A percentile compares a stretch with the other conserved stretches of the same genome.
Evolutionary conservation across 164 flowering plant genomes (phyloP).

Genomic region (Umbilicus rupestris): DNA sequence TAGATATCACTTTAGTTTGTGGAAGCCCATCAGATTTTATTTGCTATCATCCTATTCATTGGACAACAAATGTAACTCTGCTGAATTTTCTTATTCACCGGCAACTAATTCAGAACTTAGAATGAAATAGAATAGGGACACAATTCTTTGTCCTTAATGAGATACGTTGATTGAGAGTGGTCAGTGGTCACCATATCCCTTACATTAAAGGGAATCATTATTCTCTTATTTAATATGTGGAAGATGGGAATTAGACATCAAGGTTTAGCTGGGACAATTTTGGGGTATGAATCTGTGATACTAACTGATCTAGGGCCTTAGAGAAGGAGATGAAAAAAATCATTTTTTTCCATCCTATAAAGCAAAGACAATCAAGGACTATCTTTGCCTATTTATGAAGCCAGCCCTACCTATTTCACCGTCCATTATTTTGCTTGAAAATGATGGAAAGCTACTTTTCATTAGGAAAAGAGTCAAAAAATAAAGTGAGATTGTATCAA

Average conservation of each 20-base stretch:
- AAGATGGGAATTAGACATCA: conserved; percentile 1
- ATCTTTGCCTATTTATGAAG: conserved; percentile 32
- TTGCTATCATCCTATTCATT: not conserved
- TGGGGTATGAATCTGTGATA: conserved; percentile 1
- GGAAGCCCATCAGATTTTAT: not conserved
- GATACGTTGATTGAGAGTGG: not conserved
- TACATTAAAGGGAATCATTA: not conserved
- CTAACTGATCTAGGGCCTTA: conserved; percentile 21
- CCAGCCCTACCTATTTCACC: conserved; percentile 24
- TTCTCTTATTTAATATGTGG: conserved; percentile 8
- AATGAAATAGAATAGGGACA: not conserved
- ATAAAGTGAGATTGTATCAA: conserved; percentile 7
- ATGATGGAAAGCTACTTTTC: conserved; percentile 14
- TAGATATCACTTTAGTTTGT: not conserved
- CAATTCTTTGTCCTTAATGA: not conserved
- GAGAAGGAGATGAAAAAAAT: conserved; percentile 25
- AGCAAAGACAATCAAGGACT: conserved; percentile 35
- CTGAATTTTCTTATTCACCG: not conserved
- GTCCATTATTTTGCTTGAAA: conserved; percentile 17
- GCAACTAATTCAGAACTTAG: not conserved
- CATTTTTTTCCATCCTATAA: conserved; percentile 26
- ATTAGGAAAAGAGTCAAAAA: not conserved
- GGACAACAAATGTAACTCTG: not conserved
- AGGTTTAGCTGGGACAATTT: conserved; percentile 6
- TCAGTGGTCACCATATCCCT: not conserved